Evolutionary conservation across 176 grass and related monocot species (phyloP).

Genomic region (Oryza glumipatula): DNA sequence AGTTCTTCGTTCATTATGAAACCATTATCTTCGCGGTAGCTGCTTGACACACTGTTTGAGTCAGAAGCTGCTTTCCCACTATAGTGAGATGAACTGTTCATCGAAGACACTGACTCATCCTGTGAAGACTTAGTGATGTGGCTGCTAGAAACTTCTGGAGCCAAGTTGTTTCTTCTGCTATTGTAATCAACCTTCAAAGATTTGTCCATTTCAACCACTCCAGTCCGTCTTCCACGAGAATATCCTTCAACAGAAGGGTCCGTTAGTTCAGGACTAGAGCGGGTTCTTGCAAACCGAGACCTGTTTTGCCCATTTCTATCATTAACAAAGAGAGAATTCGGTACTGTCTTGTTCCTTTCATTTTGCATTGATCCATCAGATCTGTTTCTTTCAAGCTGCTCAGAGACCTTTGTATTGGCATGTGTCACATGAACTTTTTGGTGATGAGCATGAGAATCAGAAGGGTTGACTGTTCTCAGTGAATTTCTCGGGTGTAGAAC

Average conservation of each 20-base stretch:
- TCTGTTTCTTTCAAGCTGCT: constrained; percentile 72
- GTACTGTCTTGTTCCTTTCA: constrained; percentile 57
- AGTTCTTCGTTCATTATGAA: constrained; percentile 63
- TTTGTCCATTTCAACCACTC: constrained; percentile 53
- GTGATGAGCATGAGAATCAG: constrained; percentile 45
- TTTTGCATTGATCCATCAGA: constrained; percentile 58
- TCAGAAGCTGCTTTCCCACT: constrained; percentile 62
- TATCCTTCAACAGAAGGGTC: constrained; percentile 68
- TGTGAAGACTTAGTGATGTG: constrained; percentile 64
- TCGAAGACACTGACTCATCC: constrained; percentile 62
- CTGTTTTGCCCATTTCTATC: constrained; percentile 57
- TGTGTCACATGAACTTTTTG: constrained; percentile 52
- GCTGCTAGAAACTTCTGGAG: constrained; percentile 54
- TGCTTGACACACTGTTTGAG: constrained; percentile 74
- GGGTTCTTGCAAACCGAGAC: constrained; percentile 78
- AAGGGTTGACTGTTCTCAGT: constrained; percentile 41
- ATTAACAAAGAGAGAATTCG: constrained; percentile 48
- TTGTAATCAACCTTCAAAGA: constrained; percentile 52
- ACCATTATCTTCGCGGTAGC: constrained; percentile 66
- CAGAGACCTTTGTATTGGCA: constrained; percentile 46
- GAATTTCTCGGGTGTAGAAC: constrained; percentile 38
- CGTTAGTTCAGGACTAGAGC: constrained; percentile 85
- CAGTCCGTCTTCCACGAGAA: constrained; percentile 46
- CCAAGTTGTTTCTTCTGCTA: constrained; percentile 58
- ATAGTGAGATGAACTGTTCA: constrained; percentile 57